Base-by-base conservation (phyloP, 2,329 filamentous ascomycete species). In the Capronia coronata region DNA sequence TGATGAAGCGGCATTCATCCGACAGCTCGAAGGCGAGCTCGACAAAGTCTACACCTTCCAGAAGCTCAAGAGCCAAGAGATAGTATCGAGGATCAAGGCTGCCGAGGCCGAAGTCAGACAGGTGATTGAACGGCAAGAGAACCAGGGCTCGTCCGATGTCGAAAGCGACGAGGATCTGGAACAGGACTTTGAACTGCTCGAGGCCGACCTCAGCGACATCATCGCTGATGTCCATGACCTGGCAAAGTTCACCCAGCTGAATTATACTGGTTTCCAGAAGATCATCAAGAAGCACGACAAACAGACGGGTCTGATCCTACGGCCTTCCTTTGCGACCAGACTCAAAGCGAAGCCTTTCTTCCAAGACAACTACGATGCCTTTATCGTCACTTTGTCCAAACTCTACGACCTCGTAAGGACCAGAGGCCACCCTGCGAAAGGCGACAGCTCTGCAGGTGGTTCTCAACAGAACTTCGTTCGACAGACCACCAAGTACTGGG, bases 261-360 rank as follows among this genome's bases (percentile, higher is more conserved):
- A 98, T 71, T 98, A 98, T 66, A 97, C 91, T 0, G 93, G 93
- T 3, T 98, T 98, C 67, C 94, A 96, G 75, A 98, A 98, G 76
- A 98, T 98, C 57, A 95, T 98, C 70, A 98, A 98, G 77, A 98
- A 98, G 76, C 93, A 98, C 68, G 93, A 96, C 86, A 98, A 98
- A 87, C 77, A 86, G 75, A 98, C 93, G 0, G 78, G 82, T 53
- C 95, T 91, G 89, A 83, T 93, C 64, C 80, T 98, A 27, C 90
- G 86, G 62, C 93, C 93, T 25, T 88, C 94, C n/a, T 98, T 98
- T 68, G 91, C 94, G 51, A 84, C 90, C 35, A 83, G 91, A 51
- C 80, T 98, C 64, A 94, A 94, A 71, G 87, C 89, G 39, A 96
- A 95, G 68, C 91, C 93, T 0, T 98, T 98, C 71, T 98, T 95